Evolutionary conservation across 257 asterid genomes (phyloP).

Genomic region (Galeopsis tetrahit): DNA sequence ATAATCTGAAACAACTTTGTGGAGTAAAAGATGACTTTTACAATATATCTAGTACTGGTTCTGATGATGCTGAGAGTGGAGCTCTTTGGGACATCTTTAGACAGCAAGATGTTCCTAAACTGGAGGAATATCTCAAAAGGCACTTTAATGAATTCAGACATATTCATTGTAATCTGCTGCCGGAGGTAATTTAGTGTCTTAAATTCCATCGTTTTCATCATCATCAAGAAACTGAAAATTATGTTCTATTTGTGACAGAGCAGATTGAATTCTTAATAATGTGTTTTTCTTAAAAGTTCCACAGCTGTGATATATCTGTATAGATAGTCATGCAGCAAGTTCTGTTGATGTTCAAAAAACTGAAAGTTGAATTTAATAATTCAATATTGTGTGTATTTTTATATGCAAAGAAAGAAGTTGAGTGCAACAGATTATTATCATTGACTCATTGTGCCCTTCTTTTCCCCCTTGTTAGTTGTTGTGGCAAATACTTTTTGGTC

Average conservation of each 20-base stretch:
- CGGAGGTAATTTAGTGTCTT: constrained; percentile 44
- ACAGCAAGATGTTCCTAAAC: too few species aligned
- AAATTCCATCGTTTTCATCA: too few species aligned
- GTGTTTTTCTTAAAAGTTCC: not conserved
- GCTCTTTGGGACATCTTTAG: constrained; percentile 79
- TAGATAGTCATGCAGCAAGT: not conserved
- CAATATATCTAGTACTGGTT: constrained; percentile 5
- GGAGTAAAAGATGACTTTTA: not conserved
- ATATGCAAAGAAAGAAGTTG: too few species aligned
- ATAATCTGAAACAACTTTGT: not conserved
- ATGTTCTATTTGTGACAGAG: not conserved
- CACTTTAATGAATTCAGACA: constrained; percentile 52
- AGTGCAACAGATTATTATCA: not conserved
- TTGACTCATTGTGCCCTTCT: not conserved
- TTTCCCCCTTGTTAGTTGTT: too few species aligned
- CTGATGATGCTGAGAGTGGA: constrained; percentile 49
- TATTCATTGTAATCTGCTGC: constrained; percentile 45
- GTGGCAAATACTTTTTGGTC: not conserved
- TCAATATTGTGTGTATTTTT: too few species aligned
- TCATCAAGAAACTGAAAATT: not conserved
- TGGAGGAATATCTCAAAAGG: constrained; percentile 17
- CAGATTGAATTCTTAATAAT: not conserved
- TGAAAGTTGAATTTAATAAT: too few species aligned
- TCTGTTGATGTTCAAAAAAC: not conserved
- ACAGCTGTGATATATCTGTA: not conserved